These are phyloP conservation scores for Talaromyces wortmannii DNA, from an alignment of 495 filamentous ascomycete species.

Conservation along the genomic window DNA sequence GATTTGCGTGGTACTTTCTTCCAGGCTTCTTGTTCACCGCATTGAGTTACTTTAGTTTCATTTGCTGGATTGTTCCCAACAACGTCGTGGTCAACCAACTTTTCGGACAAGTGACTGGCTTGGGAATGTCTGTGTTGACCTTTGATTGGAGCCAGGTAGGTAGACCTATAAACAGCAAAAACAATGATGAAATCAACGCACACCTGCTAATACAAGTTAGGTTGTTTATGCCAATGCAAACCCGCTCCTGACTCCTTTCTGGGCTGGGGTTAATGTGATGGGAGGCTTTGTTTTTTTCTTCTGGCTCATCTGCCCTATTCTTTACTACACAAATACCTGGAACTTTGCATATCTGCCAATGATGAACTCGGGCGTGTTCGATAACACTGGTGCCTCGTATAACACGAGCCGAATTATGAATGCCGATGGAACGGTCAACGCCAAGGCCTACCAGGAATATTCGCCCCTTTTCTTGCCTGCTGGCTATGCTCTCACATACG, in stretches of 20 bases:
- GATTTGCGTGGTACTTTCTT: conserved; percentile 74
- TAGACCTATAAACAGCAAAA: not conserved
- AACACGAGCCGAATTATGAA: conserved; percentile 38
- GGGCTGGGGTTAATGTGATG: conserved; percentile 86
- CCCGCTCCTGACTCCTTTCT: conserved; percentile 80
- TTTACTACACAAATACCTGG: conserved; percentile 66
- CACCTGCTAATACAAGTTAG: not conserved
- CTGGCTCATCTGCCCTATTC: conserved; percentile 78
- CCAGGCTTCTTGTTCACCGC: conserved; percentile 82
- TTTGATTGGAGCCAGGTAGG: conserved; percentile 80
- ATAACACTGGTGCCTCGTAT: conserved; percentile 35
- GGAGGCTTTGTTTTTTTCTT: conserved; percentile 79
- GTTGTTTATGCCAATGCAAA: conserved; percentile 81
- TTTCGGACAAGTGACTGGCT: conserved; percentile 57
- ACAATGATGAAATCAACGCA: not conserved
- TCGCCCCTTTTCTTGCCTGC: conserved; percentile 42
- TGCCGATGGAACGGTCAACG: conserved; percentile 28
- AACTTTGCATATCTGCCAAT: conserved; percentile 46
- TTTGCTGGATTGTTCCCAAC: conserved; percentile 84
- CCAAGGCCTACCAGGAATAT: conserved; percentile 32
- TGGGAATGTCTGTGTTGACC: conserved; percentile 79
- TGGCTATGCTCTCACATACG: conserved; percentile 50
- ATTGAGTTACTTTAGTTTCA: conserved; percentile 81
- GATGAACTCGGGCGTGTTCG: conserved; percentile 39
- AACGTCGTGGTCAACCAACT: conserved; percentile 64